phyloP scores from a whole-genome alignment of 78 protist genomes.

The Anaeramoeba flamelloides region DNA sequence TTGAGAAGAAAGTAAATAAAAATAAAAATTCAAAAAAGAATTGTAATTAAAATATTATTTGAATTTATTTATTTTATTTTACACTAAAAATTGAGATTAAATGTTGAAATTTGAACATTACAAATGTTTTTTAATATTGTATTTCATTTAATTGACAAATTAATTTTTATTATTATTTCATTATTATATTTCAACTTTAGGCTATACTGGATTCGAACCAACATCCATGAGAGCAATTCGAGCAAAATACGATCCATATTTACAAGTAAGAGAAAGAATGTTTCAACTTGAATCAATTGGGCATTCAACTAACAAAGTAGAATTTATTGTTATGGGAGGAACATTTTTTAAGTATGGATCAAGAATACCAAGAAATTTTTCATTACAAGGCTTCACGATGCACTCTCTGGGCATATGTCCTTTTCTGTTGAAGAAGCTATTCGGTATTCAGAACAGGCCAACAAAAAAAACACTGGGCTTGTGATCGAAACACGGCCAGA shows the following conservation, averaged over 20 bases:
- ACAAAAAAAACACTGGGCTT: constrained; percentile 62
- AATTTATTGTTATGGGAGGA: constrained; percentile 89
- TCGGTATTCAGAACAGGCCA: constrained; percentile 45
- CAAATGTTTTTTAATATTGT: too few species aligned
- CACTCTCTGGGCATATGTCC: constrained; percentile 72
- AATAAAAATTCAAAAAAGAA: too few species aligned
- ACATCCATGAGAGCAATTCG: constrained; percentile 90
- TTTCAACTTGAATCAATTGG: constrained; percentile 76
- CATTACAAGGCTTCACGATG: constrained; percentile 76
- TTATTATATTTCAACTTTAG: too few species aligned
- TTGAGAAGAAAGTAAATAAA: too few species aligned
- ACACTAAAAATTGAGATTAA: too few species aligned
- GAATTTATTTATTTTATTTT: too few species aligned
- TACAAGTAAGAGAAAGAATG: constrained; percentile 58
- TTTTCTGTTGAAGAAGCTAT: constrained; percentile 50
- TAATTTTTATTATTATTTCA: too few species aligned
- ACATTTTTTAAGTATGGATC: constrained; percentile 80
- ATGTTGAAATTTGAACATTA: too few species aligned
- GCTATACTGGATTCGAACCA: constrained; percentile 94
- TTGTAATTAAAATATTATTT: too few species aligned
- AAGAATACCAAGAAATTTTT: constrained; percentile 70
- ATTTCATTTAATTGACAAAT: too few species aligned
- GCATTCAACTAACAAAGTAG: constrained; percentile 73
- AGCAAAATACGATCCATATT: constrained; percentile 75
- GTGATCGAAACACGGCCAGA: constrained; percentile 94